Percentiles rank a stretch among this genome's conserved stretches.
Conservation (phyloP, 1,284 basidiomycete species). For the Cutaneotrichosporon mucoides region DNA sequence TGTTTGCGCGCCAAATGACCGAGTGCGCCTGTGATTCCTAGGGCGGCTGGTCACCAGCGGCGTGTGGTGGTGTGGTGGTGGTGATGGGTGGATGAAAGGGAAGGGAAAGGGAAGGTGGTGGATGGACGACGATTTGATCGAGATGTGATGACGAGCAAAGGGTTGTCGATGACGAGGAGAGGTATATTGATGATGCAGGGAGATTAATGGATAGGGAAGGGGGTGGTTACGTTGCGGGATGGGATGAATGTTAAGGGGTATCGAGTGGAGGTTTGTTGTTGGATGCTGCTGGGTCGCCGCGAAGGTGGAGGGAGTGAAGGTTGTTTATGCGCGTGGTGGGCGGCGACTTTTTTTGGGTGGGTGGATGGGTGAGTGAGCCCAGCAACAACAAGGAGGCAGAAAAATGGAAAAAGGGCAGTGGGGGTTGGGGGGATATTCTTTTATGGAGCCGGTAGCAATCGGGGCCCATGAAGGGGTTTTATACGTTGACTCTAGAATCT, state of each 20-base stretch:
- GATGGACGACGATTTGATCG: no score
- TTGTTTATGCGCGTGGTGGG: no score
- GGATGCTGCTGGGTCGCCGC: not conserved
- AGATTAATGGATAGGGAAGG: not conserved
- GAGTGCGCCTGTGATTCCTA: slow-evolving; percentile 3
- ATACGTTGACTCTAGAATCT: no score
- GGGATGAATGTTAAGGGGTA: not conserved
- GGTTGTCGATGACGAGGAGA: not conserved
- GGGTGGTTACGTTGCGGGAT: not conserved
- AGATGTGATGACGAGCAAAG: not conserved
- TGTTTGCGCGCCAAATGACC: slow-evolving; percentile 9
- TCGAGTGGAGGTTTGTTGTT: not conserved
- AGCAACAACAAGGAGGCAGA: no score
- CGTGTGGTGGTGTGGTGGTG: not conserved
- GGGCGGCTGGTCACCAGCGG: slow-evolving; percentile 9
- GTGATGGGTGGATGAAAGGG: not conserved
- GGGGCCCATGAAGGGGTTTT: no score
- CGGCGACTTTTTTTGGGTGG: no score
- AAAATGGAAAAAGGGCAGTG: no score
- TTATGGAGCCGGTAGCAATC: no score
- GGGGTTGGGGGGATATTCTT: no score
- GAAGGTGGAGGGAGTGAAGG: no score
- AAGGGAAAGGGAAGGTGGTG: not conserved
- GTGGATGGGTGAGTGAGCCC: no score
- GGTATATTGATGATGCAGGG: slow-evolving; percentile 6